Evolutionary conservation across 768 basidiomycete species (phyloP).

Genomic region (Sistotremastrum suecicum): DNA sequence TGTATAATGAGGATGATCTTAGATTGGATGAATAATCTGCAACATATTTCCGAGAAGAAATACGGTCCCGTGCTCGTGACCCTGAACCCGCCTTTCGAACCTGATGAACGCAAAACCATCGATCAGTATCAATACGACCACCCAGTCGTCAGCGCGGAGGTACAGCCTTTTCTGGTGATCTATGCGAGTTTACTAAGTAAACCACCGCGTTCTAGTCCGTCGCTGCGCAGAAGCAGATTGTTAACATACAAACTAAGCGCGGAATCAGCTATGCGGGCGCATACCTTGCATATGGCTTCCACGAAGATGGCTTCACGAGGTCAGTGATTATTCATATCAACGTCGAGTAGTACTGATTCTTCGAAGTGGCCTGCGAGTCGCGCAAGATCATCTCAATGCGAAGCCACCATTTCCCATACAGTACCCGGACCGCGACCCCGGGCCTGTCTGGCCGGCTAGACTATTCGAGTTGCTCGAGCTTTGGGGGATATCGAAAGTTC

Average conservation of each 20-base stretch:
- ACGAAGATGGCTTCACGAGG: slow-evolving; percentile 60
- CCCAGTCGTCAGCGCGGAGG: slow-evolving; percentile 44
- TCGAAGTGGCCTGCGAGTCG: not conserved
- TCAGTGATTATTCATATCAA: slow-evolving; percentile 16
- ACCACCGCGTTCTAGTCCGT: slow-evolving; percentile 27
- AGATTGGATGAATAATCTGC: slow-evolving; percentile 70
- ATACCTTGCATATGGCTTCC: slow-evolving; percentile 67
- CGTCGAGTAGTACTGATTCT: slow-evolving; percentile 1
- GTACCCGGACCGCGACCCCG: slow-evolving; percentile 20
- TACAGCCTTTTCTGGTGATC: slow-evolving; percentile 11
- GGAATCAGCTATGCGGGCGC: slow-evolving; percentile 56
- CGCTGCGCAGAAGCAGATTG: slow-evolving; percentile 36
- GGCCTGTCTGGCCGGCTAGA: slow-evolving; percentile 12
- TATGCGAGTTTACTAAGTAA: not conserved
- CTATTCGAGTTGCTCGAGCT: slow-evolving; percentile 28
- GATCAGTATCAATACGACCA: slow-evolving; percentile 54
- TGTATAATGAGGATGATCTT: slow-evolving; percentile 7
- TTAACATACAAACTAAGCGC: slow-evolving; percentile 44
- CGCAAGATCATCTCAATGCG: slow-evolving; percentile 10
- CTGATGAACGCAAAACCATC: slow-evolving; percentile 27
- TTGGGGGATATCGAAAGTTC: not conserved
- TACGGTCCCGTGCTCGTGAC: slow-evolving; percentile 58
- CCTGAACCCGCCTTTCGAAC: slow-evolving; percentile 56
- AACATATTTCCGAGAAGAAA: slow-evolving; percentile 39
- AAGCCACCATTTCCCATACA: slow-evolving; percentile 29